Evolutionary conservation across 2,329 filamentous ascomycete species (phyloP).

Genomic region (Alternaria sp.): DNA sequence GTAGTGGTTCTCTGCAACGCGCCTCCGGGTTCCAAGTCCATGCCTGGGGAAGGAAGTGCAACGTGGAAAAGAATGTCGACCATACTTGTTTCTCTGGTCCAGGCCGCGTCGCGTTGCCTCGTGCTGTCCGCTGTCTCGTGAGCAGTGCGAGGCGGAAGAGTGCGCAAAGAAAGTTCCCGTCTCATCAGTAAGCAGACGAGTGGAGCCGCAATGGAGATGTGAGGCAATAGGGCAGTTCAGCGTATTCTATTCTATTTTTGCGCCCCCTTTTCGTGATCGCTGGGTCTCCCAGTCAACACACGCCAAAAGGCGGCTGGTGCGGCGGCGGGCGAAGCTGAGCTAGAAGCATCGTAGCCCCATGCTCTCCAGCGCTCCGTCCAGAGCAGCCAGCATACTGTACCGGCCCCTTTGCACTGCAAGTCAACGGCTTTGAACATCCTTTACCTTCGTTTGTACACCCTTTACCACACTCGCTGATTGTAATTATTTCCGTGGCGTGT

Average conservation of each 20-base stretch:
- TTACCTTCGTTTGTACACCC: conserved; percentile 43
- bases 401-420: conserved; percentile 30
- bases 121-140: not conserved
- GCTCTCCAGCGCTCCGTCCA: conserved; percentile 8
- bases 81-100: not conserved
- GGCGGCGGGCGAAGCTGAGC: conserved; percentile 19
- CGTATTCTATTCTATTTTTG: conserved; percentile 35
- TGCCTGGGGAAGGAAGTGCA: not conserved
- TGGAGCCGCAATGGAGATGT: conserved; percentile 21
- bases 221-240: conserved; percentile 22
- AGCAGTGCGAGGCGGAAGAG: not conserved
- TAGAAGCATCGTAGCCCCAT: conserved; percentile 16
- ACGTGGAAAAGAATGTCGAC: not conserved
- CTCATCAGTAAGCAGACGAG: conserved; percentile 21
- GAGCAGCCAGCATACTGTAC: conserved; percentile 23
- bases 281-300: conserved; percentile 29
- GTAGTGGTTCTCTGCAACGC: conserved; percentile 7
- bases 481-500: conserved; percentile 29
- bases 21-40: conserved; percentile 1
- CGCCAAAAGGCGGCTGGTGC: conserved; percentile 19
- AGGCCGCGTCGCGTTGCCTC: not conserved
- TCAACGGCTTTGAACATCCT: conserved; percentile 28
- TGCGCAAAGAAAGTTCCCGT: conserved; percentile 2
- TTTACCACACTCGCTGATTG: conserved; percentile 43
- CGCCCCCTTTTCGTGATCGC: conserved; percentile 27